These are phyloP conservation scores for Penicillium brasilianum DNA, from an alignment of 2,329 filamentous ascomycete species.

Conservation along the genomic window DNA sequence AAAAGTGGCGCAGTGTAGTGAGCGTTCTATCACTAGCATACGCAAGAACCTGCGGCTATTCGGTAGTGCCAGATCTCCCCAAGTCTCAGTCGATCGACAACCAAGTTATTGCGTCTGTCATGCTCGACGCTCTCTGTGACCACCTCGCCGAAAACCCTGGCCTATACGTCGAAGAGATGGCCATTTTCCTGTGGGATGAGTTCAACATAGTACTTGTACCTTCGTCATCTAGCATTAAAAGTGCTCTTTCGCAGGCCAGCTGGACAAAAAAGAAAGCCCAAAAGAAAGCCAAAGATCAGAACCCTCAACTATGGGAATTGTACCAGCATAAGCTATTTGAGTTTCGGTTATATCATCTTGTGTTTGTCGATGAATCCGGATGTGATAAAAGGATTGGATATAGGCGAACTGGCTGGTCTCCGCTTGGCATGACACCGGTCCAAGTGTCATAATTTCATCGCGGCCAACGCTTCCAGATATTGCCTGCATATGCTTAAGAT, in stretches of 20 bases:
- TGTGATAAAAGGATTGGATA: not conserved
- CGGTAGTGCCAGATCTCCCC: conserved; percentile 6
- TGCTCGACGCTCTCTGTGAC: conserved; percentile 21
- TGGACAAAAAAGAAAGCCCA: not conserved
- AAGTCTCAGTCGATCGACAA: not conserved
- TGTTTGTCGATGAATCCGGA: not conserved
- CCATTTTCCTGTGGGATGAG: conserved; percentile 29
- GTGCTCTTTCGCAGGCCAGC: not conserved
- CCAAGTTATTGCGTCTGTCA: conserved; percentile 7
- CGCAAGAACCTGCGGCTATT: conserved; percentile 13
- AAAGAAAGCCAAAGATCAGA: not conserved
- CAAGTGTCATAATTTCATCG: not conserved
- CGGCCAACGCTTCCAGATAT: conserved; percentile 11
- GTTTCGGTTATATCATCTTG: conserved; percentile 3
- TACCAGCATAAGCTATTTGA: not conserved
- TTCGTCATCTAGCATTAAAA: not conserved
- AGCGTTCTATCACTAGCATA: conserved; percentile 17
- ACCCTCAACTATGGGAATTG: not conserved
- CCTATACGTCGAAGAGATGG: conserved; percentile 34
- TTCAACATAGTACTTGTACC: not conserved
- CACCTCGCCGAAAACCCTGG: conserved; percentile 31
- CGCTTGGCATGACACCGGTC: not conserved
- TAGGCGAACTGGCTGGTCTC: not conserved
- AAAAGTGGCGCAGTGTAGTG: conserved; percentile 9
- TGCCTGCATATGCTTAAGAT: not conserved